Evolutionary conservation across 805 yeast genomes (phyloP).

Genomic region (Huiozyma sinensis): DNA sequence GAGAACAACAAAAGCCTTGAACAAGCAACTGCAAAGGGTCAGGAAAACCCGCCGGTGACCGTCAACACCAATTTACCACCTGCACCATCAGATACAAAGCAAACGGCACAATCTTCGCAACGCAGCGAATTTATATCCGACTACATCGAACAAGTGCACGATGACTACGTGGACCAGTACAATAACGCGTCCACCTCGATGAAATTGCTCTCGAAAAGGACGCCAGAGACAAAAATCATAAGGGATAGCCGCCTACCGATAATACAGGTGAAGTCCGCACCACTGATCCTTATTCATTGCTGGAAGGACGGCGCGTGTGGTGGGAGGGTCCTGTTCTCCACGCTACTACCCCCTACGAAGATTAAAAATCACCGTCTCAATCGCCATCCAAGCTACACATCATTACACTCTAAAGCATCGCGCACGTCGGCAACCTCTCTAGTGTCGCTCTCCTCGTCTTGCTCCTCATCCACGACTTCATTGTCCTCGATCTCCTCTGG

Average conservation of each 20-base stretch:
- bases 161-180: conserved; percentile 16
- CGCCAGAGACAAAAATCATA: conserved; percentile 18
- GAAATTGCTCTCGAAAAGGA: conserved; percentile 17
- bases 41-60: background rate
- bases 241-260: conserved; percentile 20
- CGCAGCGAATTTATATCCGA: conserved; percentile 16
- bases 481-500: background rate
- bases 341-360: conserved; percentile 20
- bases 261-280: conserved; percentile 17
- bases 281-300: conserved; percentile 19
- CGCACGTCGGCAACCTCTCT: background rate
- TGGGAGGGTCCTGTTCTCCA: conserved; percentile 23
- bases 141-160: conserved; percentile 17
- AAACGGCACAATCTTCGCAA: background rate
- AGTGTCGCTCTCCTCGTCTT: background rate
- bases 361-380: background rate
- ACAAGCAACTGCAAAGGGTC: background rate
- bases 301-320: conserved; percentile 26
- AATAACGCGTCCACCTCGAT: conserved; percentile 18
- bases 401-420: background rate
- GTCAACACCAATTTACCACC: background rate
- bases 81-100: conserved; percentile 1
- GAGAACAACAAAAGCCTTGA: background rate
- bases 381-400: background rate
- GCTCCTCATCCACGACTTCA: background rate